A percentile compares a stretch with the other conserved stretches of the same genome.
Evolutionary conservation across 495 filamentous ascomycete species (phyloP).

Genomic region (Penicillium waksmanii): DNA sequence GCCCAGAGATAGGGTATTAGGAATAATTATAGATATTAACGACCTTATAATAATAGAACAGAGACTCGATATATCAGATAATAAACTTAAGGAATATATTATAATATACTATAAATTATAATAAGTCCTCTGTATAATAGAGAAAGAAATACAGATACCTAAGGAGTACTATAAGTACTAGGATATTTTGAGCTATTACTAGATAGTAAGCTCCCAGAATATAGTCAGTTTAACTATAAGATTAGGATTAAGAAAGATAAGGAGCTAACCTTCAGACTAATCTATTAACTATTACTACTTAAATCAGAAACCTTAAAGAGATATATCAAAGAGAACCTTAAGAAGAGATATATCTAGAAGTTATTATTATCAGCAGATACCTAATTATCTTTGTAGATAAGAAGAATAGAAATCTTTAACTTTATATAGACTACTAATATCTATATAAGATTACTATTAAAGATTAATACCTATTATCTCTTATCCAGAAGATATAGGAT

Average conservation of each 20-base stretch:
- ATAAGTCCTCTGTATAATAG: background rate
- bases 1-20: background rate
- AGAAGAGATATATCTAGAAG: constrained; percentile 19
- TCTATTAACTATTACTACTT: too few relatives aligned
- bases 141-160: constrained; percentile 8
- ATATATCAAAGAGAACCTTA: background rate
- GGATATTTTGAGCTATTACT: too few relatives aligned
- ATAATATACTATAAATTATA: background rate
- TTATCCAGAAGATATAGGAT: constrained; percentile 17
- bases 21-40: background rate
- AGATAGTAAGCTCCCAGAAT: too few relatives aligned
- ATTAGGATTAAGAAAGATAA: too few relatives aligned
- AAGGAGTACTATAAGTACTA: too few relatives aligned
- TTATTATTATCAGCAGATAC: constrained; percentile 16
- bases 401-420: constrained; percentile 14
- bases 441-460: constrained; percentile 26
- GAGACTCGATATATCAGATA: background rate
- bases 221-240: too few relatives aligned
- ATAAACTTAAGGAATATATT: background rate
- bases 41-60: background rate
- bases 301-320: too few relatives aligned
- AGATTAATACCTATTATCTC: constrained; percentile 23
- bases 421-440: constrained; percentile 25
- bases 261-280: too few relatives aligned
- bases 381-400: constrained; percentile 29